phyloP scores from a whole-genome alignment of 352 stramenopile species.

The Pythium rishiriense region DNA sequence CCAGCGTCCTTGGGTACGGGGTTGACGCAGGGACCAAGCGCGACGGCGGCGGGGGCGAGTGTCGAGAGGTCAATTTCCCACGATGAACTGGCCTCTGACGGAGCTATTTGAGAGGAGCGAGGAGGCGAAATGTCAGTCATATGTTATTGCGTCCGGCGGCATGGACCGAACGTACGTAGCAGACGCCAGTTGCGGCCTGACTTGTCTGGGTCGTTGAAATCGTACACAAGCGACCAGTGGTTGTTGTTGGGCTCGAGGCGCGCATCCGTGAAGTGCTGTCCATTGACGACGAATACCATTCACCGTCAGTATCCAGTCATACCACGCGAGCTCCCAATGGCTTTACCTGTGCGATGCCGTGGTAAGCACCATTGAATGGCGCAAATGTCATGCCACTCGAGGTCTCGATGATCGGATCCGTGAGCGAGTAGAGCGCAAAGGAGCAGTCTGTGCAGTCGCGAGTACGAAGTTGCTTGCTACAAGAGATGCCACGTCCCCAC shows the following conservation, averaged over 20 bases:
- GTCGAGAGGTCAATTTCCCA: constrained; percentile 59
- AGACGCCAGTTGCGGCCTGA: constrained; percentile 69
- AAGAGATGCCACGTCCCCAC: no score
- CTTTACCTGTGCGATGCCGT: constrained; percentile 59
- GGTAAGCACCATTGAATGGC: constrained; percentile 89
- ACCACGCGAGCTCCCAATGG: no score
- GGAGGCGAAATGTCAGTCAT: neutral
- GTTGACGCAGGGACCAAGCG: constrained; percentile 56
- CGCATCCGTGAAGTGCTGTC: constrained; percentile 71
- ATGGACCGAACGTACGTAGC: constrained; percentile 39
- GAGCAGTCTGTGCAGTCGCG: constrained; percentile 82
- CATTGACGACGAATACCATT: no score
- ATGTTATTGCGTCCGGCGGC: no score
- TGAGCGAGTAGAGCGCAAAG: constrained; percentile 89
- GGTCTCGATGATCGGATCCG: constrained; percentile 92
- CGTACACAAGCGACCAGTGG: constrained; percentile 90
- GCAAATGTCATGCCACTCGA: constrained; percentile 84
- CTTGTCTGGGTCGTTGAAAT: constrained; percentile 92
- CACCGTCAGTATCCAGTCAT: no score
- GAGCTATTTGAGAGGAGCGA: constrained; percentile 22
- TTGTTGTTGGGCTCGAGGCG: constrained; percentile 84
- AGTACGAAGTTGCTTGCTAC: constrained; percentile 89
- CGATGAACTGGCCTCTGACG: constrained; percentile 38
- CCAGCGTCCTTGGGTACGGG: constrained; percentile 56
- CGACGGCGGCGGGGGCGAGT: constrained; percentile 34